These are phyloP conservation scores for Leccinum holopus DNA, from an alignment of 1,284 basidiomycete genomes.

Conservation along the genomic window DNA sequence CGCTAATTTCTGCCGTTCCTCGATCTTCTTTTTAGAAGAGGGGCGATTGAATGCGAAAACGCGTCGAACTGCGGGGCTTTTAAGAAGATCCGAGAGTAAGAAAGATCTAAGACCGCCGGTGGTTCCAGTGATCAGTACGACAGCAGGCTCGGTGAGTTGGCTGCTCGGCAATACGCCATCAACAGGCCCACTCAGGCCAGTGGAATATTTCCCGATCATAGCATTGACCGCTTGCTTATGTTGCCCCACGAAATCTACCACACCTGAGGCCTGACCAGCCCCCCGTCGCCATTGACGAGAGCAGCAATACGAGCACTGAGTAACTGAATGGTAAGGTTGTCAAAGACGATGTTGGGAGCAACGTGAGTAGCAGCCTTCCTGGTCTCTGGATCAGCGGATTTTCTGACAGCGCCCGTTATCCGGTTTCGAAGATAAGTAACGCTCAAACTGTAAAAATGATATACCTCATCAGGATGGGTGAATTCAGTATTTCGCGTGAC, in stretches of 20 bases:
- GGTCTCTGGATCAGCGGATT: conserved; percentile 2
- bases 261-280: background rate
- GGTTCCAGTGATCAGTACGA: conserved; percentile 33
- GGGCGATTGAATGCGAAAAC: conserved; percentile 30
- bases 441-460: conserved; percentile 20
- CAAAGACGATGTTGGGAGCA: conserved; percentile 20
- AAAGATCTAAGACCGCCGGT: conserved; percentile 34
- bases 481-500: background rate
- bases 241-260: background rate
- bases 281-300: conserved; percentile 3
- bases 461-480: background rate
- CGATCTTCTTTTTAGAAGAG: conserved; percentile 1
- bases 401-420: conserved; percentile 24
- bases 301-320: conserved; percentile 9
- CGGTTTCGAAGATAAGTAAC: conserved; percentile 31
- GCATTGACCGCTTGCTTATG: conserved; percentile 8
- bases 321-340: conserved; percentile 16
- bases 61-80: conserved; percentile 12
- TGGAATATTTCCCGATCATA: conserved; percentile 17
- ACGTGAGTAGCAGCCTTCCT: conserved; percentile 5
- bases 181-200: background rate
- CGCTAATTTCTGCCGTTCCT: conserved; percentile 7
- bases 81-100: conserved; percentile 22
- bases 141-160: background rate
- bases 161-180: background rate